These are phyloP conservation scores for Colletotrichum falcatum DNA, from an alignment of 2,329 filamentous ascomycete species.

Conservation along the genomic window DNA sequence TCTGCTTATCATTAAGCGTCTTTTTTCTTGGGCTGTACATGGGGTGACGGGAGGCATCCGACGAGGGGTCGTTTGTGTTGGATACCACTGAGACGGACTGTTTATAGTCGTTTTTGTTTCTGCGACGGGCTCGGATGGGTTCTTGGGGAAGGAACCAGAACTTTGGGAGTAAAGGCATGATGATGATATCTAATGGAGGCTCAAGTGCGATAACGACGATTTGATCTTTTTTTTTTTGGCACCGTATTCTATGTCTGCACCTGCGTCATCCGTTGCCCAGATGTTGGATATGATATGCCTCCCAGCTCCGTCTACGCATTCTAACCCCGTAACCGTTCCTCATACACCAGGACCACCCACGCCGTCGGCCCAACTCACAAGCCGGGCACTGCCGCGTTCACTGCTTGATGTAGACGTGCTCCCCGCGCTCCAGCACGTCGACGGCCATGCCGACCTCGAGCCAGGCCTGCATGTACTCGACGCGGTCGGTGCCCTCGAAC, in stretches of 20 bases:
- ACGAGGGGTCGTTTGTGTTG: constrained; percentile 10
- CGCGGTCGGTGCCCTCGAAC: constrained; percentile 51
- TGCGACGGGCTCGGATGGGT: constrained; percentile 12
- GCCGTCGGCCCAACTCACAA: background rate
- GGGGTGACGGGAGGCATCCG: background rate
- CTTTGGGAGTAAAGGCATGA: constrained; percentile 24
- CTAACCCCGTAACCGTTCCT: background rate
- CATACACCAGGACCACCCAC: background rate
- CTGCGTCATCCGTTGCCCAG: background rate
- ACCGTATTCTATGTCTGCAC: constrained; percentile 5
- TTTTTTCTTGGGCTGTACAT: constrained; percentile 18
- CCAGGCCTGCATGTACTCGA: constrained; percentile 53
- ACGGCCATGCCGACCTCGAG: constrained; percentile 69
- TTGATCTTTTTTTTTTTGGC: background rate
- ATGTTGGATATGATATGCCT: background rate
- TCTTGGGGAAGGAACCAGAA: background rate
- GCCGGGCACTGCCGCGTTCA: constrained; percentile 30
- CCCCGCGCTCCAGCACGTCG: constrained; percentile 59
- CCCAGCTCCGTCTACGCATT: background rate
- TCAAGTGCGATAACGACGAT: constrained; percentile 1
- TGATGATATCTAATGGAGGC: constrained; percentile 23
- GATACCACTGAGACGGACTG: constrained; percentile 25
- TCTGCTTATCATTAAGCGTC: constrained; percentile 27
- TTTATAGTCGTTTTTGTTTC: constrained; percentile 17
- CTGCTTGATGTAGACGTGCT: constrained; percentile 58